A percentile compares a stretch with the other conserved stretches of the same genome.
These are phyloP conservation scores for Ustulina deusta DNA, from an alignment of 2,329 filamentous ascomycete genomes.

Conservation along the genomic window DNA sequence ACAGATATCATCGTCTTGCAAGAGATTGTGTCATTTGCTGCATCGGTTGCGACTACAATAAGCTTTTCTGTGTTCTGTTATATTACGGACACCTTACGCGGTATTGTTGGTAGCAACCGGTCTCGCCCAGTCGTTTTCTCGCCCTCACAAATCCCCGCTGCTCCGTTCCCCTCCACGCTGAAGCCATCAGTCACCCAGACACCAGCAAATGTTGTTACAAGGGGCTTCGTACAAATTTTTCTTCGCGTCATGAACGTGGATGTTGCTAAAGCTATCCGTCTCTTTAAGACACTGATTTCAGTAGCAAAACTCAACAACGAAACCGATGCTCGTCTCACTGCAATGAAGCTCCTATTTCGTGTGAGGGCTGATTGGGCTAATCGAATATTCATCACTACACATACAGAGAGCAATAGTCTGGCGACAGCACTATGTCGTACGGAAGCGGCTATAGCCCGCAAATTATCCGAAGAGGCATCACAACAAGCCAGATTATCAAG, in stretches of 20 bases:
- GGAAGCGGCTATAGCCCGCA: conserved; percentile 64
- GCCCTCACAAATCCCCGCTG: conserved; percentile 40
- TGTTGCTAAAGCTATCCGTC: conserved; percentile 70
- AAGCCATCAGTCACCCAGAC: conserved; percentile 58
- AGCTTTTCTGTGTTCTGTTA: conserved; percentile 69
- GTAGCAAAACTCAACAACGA: conserved; percentile 72
- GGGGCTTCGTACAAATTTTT: conserved; percentile 80
- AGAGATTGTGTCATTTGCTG: conserved; percentile 72
- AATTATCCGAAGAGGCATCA: conserved; percentile 64
- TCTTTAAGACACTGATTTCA: conserved; percentile 73
- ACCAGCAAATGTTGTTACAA: conserved; percentile 76
- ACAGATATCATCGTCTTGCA: conserved; percentile 73
- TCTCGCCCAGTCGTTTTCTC: conserved; percentile 57
- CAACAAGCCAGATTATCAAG: conserved; percentile 59
- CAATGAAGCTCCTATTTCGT: conserved; percentile 83
- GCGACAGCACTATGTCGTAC: conserved; percentile 78
- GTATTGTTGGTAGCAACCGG: conserved; percentile 63
- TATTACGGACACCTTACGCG: conserved; percentile 65
- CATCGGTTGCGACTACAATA: conserved; percentile 72
- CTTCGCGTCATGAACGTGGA: conserved; percentile 77
- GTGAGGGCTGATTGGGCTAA: conserved; percentile 85
- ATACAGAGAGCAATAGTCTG: conserved; percentile 78
- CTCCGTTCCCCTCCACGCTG: conserved; percentile 38
- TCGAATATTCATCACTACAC: conserved; percentile 76
- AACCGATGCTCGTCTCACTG: conserved; percentile 76